Conservation (phyloP, 2,329 filamentous ascomycete genomes). For the Thelonectria rubi region DNA sequence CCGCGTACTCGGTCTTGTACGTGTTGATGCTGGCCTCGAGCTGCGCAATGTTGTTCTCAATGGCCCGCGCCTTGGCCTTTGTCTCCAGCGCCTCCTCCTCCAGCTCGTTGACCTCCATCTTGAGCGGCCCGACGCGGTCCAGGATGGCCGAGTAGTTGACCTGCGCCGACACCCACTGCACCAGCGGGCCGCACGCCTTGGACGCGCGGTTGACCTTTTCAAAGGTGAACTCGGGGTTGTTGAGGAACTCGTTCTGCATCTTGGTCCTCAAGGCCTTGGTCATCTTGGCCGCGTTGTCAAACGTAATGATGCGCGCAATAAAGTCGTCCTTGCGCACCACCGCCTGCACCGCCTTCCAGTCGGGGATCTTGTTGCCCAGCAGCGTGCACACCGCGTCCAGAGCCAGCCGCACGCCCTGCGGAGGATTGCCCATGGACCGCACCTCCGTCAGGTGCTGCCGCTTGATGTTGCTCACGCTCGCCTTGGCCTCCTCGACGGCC, state of each 20-base stretch:
- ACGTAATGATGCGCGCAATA: conserved; percentile 96
- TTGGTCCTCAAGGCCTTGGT: conserved; percentile 81
- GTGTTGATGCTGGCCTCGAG: conserved; percentile 91
- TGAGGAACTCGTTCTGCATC: conserved; percentile 93
- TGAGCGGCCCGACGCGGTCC: conserved; percentile 89
- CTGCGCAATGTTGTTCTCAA: conserved; percentile 84
- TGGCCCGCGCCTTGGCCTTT: conserved; percentile 90
- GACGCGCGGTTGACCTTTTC: conserved; percentile 96
- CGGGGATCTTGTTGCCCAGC: conserved; percentile 86
- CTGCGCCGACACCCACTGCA: conserved; percentile 97
- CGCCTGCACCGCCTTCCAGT: conserved; percentile 90
- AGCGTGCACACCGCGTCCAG: conserved; percentile 97
- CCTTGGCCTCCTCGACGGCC: conserved; percentile 90
- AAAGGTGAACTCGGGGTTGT: conserved; percentile 94
- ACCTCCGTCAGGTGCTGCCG: conserved; percentile 97
- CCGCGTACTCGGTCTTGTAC: conserved; percentile 96
- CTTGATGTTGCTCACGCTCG: conserved; percentile 98
- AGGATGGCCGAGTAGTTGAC: conserved; percentile 98
- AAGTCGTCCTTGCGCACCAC: conserved; percentile 95
- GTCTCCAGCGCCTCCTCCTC: conserved; percentile 91
- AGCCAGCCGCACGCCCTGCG: conserved; percentile 87
- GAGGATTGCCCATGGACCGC: conserved; percentile 93
- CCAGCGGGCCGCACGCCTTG: conserved; percentile 94
- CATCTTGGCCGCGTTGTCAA: conserved; percentile 96
- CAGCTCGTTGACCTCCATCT: conserved; percentile 86